Evolutionary conservation across 495 filamentous ascomycete species (phyloP).

Genomic region (Tuber calosporum): DNA sequence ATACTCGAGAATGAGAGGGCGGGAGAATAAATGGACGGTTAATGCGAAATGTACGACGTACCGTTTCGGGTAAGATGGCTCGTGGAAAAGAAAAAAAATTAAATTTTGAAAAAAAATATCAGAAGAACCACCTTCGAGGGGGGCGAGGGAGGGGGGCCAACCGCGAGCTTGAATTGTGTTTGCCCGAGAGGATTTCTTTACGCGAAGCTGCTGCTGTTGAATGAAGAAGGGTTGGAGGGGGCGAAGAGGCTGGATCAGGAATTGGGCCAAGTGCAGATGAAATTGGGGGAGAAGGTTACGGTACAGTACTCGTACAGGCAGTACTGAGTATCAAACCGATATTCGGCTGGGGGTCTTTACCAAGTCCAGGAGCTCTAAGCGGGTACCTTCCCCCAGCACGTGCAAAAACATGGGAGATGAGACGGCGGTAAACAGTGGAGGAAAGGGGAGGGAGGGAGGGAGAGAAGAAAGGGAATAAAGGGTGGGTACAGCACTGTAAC

Average conservation of each 20-base stretch:
- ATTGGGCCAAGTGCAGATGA: constrained; percentile 22
- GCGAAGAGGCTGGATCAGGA: constrained; percentile 30
- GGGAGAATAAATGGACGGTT: not conserved
- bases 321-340: too few relatives aligned
- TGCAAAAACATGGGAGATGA: constrained; percentile 13
- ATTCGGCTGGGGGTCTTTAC: constrained; percentile 28
- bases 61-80: not conserved
- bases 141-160: not conserved
- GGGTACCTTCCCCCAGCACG: constrained; percentile 30
- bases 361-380: constrained; percentile 35
- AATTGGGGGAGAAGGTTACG: not conserved
- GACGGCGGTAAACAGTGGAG: not conserved
- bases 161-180: not conserved
- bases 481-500: too few relatives aligned
- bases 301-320: too few relatives aligned
- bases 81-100: too few relatives aligned
- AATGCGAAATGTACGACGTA: not conserved
- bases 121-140: not conserved
- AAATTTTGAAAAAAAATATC: not conserved
- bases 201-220: constrained; percentile 23
- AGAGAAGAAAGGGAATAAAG: too few relatives aligned
- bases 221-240: constrained; percentile 13
- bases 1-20: too few relatives aligned
- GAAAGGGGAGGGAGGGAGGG: not conserved
- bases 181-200: constrained; percentile 6